Evolutionary conservation across 176 grass and related monocot species (phyloP), one percentile per base, ranked within the genome.

Genomic region (Triticum monococcum): DNA sequence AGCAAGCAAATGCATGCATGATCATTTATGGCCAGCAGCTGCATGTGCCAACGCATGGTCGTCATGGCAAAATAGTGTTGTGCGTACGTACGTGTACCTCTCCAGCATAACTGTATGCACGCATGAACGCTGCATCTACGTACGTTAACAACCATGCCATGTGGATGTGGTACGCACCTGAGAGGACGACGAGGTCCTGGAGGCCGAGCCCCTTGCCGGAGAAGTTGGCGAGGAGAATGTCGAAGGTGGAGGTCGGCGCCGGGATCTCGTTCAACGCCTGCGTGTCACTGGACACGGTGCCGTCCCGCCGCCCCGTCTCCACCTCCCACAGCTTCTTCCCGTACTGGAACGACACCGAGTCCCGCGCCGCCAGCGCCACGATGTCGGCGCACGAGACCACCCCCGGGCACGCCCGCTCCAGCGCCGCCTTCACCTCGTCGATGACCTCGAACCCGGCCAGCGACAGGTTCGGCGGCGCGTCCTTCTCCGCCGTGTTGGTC

Each of bases 161-260:
- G 50, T 18, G 16, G 16, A 18, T 54, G 50, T 2, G 50, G 25
- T 35, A 2, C 1, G 32, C 81, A 89, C 90, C 90, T 87, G 91
- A 92, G 56, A 93, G 80, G 2, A 90, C 91, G 38, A 93, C 91
- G 60, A 93, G 91, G 74, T 93, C 88, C 64, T 90, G 26, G 33
- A 90, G 84, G 20, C 48, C 67, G 71, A 93, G 80, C 9, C 61
- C 50, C 60, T 93, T 90, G 76, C 26, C 38, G 17, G 84, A 82
- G 65, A 93, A 90, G 64, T 83, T 83, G 72, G 60, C 8, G 33
- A 84, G 74, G 35, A 93, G 91, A 12, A 63, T 6, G 60, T 68
- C 68, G 75, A 90, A 93, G 37, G 78, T 67, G 50, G 84, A 87
- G 0, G 26, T 5, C 12, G 91, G 88, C 38, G 69, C 36, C 11